A percentile compares a stretch with the other conserved stretches of the same genome.
Conservation (phyloP, 116 monocot genomes). For the Cymodocea nodosa region DNA sequence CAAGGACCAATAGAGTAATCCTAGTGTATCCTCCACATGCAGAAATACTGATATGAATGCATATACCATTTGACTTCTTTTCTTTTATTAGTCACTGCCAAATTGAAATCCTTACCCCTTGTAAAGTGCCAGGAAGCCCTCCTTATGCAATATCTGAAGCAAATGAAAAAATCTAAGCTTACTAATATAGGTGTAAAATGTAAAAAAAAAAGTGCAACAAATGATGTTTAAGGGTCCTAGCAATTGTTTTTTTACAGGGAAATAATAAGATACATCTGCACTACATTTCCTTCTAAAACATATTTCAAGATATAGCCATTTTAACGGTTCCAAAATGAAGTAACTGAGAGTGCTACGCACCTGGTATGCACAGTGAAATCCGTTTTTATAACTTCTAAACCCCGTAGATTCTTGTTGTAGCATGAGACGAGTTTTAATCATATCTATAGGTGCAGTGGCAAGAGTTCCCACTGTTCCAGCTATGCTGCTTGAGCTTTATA, state of each 20-base stretch:
- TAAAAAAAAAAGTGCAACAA: no score
- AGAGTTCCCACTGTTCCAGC: constrained; percentile 83
- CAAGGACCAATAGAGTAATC: no score
- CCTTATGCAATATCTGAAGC: constrained; percentile 45
- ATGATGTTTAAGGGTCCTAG: no score
- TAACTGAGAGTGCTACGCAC: constrained; percentile 17
- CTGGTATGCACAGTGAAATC: constrained; percentile 83
- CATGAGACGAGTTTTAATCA: constrained; percentile 96
- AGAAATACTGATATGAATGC: no score
- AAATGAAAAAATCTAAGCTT: not conserved
- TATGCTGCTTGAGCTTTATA: constrained; percentile 65
- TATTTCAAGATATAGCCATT: not conserved
- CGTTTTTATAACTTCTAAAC: constrained; percentile 39
- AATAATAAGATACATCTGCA: constrained; percentile 1
- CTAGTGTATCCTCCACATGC: no score
- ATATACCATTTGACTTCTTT: no score
- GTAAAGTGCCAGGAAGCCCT: constrained; percentile 68
- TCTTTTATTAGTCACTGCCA: no score
- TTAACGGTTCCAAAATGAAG: not conserved
- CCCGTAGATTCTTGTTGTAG: constrained; percentile 45
- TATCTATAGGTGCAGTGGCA: constrained; percentile 80
- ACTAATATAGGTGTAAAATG: no score
- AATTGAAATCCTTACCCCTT: constrained; percentile 52
- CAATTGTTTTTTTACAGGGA: not conserved
- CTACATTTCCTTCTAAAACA: no score